Conservation (phyloP, 2,329 filamentous ascomycete species). For the Blumeriella jaapii region DNA sequence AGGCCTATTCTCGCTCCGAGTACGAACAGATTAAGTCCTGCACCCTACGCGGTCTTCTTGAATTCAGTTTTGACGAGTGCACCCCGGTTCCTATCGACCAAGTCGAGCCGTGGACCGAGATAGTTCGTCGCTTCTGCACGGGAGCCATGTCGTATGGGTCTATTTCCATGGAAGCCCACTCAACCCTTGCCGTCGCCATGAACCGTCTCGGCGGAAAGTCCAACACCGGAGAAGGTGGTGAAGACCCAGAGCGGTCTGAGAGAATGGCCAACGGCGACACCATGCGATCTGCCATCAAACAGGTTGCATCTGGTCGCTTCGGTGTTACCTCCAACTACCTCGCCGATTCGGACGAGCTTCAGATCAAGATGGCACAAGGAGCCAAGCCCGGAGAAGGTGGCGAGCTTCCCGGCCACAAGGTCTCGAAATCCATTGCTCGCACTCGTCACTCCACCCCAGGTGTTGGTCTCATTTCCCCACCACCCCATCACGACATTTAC, state of each 20-base stretch:
- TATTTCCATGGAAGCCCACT: constrained; percentile 97
- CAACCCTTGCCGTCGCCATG: constrained; percentile 90
- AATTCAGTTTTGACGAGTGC: constrained; percentile 88
- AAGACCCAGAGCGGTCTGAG: constrained; percentile 83
- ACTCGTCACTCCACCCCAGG: constrained; percentile 94
- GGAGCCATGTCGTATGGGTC: constrained; percentile 98
- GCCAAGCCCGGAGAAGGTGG: constrained; percentile 96
- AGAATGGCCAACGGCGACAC: constrained; percentile 85
- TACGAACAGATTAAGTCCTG: constrained; percentile 97
- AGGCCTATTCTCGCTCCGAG: constrained; percentile 85
- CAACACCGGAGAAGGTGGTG: constrained; percentile 94
- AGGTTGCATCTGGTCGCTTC: constrained; percentile 91
- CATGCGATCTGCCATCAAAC: constrained; percentile 96
- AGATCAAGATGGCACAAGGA: constrained; percentile 99
- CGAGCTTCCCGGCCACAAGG: constrained; percentile 94
- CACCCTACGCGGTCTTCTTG: constrained; percentile 83
- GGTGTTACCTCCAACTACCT: constrained; percentile 93
- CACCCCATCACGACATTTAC: constrained; percentile 97
- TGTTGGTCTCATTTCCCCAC: constrained; percentile 90
- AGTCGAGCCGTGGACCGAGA: constrained; percentile 96
- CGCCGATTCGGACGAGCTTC: constrained; percentile 87
- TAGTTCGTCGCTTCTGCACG: constrained; percentile 90
- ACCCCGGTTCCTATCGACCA: constrained; percentile 85
- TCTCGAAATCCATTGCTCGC: constrained; percentile 84
- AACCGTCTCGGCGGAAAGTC: constrained; percentile 94